Evolutionary conservation across 306 rosid genomes (phyloP).

Genomic region (Carpinus fangiana): DNA sequence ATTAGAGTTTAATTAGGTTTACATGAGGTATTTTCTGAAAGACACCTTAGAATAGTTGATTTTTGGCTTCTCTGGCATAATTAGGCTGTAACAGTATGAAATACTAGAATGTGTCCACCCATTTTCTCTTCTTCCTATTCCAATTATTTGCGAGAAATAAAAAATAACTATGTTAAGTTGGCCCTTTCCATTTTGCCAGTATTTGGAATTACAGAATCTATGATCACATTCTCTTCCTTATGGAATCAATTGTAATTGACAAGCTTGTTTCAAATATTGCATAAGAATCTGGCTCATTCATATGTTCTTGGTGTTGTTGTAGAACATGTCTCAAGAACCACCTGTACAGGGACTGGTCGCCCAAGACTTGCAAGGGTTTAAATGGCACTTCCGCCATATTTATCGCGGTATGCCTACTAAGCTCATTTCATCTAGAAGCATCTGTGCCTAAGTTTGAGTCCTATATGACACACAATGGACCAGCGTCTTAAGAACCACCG

Average conservation of each 20-base stretch:
- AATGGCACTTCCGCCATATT: conserved; percentile 72
- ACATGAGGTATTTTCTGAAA: not conserved
- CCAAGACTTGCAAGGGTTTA: conserved; percentile 66
- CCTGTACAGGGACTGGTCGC: conserved; percentile 59
- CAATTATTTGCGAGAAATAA: not conserved
- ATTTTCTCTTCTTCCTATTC: not conserved
- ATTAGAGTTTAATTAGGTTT: not conserved
- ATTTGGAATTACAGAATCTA: not conserved
- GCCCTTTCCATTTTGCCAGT: too few species aligned
- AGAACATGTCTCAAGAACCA: conserved; percentile 60
- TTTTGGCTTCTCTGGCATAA: conserved; percentile 1
- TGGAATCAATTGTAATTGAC: not conserved
- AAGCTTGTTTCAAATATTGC: not conserved
- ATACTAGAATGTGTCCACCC: not conserved
- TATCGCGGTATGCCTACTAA: conserved; percentile 48
- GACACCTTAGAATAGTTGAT: not conserved
- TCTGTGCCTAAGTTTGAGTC: not conserved
- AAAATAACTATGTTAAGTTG: too few species aligned
- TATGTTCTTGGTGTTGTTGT: conserved; percentile 28
- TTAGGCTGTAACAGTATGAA: not conserved
- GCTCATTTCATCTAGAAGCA: not conserved
- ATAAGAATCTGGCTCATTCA: conserved; percentile 6
- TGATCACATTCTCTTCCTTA: not conserved
- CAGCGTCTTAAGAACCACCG: not conserved
- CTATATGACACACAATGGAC: not conserved